Conservation (phyloP, 176 grass and related monocot genomes). For the Cenchrus americanus region DNA sequence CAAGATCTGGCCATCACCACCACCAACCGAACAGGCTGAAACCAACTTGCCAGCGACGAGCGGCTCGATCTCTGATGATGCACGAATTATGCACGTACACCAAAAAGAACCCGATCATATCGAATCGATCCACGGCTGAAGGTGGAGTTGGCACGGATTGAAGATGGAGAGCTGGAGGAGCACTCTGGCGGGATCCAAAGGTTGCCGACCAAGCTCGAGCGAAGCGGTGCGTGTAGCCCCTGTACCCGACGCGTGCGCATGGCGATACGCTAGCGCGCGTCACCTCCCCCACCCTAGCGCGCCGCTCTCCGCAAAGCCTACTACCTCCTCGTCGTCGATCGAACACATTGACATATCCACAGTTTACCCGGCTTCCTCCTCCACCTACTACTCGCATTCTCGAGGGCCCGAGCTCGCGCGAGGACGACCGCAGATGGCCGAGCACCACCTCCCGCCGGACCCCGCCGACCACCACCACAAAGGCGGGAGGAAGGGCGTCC, state of each 20-base stretch:
- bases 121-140: too few relatives aligned
- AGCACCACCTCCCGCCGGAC: constrained; percentile 56
- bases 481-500: constrained; percentile 22
- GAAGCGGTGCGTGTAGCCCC: neutral
- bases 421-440: constrained; percentile 18
- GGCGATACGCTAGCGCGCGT: neutral
- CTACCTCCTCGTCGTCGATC: neutral
- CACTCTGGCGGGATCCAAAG: neutral
- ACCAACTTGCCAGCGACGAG: too few relatives aligned
- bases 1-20: too few relatives aligned
- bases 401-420: neutral
- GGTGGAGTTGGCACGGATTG: neutral
- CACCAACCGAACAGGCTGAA: too few relatives aligned
- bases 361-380: neutral
- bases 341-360: neutral
- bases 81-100: too few relatives aligned
- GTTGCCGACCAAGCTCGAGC: constrained; percentile 5
- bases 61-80: too few relatives aligned
- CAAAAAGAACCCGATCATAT: too few relatives aligned
- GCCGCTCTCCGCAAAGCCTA: neutral
- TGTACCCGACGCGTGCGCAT: neutral
- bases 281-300: neutral
- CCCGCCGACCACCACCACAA: neutral
- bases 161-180: neutral
- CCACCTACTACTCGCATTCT: neutral